Base-by-base conservation (phyloP, 345 rosid genomes). In the Physaria fendleri region DNA sequence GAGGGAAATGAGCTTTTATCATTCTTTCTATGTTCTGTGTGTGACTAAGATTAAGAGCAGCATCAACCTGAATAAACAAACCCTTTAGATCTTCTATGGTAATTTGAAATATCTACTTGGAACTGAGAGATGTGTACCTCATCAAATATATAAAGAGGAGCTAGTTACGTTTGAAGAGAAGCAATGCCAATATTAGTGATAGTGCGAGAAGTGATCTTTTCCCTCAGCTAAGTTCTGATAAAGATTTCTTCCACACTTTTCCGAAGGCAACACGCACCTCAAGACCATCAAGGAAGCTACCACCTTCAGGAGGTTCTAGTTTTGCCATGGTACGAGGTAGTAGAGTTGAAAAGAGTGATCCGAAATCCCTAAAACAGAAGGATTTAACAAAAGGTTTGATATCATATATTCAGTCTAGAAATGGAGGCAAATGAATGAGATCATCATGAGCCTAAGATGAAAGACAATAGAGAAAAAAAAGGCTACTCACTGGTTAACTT, bases 231-330 rank as follows among this genome's bases (percentile, higher is more conserved):
- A 91, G 72, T 62, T 91, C 98, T 27, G 98, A 91, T 65, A 91
- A 49, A 46, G 98, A 85, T 75, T 85, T 95, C 72, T 91, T 91
- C 98, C 98, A 91, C 35, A 91, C 95, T 61, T 87, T 45, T 33
- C 98, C 98, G 76, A 91, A 91, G 44, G 98, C 98, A 56, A 88
- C 95, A 58, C 95, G 78, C 64, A 91, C 98, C 84, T 88, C 98
- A 52, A 91, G 85, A 68, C 98, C 98, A 65, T 88, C 96, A 47
- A 91, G 79, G 72, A 91, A 85, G 74, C 70, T 84, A 73, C 95
- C 53, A 13, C 95, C 96, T 84, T 85, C 98, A 6, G 88, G 81
- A 55, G 96, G 92, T 56, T 87, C 92, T 56, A 91, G 80, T 73
- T 88, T 91, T 25, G 92, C 92, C 81, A 79, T 81, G 54, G 95